Evolutionary conservation across 176 grass and related monocot genomes (phyloP).

Genomic region (Bothriochloa decipiens): DNA sequence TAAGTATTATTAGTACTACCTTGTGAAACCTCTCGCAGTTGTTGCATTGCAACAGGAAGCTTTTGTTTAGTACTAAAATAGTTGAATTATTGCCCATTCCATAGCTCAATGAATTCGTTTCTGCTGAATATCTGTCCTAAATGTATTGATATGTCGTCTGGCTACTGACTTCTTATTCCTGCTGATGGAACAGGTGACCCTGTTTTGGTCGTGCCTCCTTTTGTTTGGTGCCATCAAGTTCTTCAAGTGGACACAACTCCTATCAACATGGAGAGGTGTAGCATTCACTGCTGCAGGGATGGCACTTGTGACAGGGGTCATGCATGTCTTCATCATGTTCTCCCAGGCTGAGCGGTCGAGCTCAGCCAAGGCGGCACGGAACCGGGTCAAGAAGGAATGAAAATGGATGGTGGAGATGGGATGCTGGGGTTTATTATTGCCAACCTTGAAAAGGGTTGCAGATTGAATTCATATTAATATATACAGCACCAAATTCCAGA

Average conservation of each 20-base stretch:
- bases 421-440: not conserved
- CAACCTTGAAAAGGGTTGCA: not conserved
- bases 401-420: not conserved
- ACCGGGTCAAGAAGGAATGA: conserved; percentile 63
- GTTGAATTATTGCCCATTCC: not conserved
- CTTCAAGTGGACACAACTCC: conserved; percentile 66
- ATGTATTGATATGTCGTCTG: not conserved
- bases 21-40: conserved; percentile 1
- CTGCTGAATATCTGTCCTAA: not conserved
- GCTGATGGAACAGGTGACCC: conserved; percentile 54
- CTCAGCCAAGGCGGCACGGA: conserved; percentile 59
- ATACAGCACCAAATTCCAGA: not conserved
- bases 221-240: conserved; percentile 62
- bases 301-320: conserved; percentile 54
- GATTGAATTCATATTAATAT: not conserved
- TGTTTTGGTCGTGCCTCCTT: conserved; percentile 70
- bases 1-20: not conserved
- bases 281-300: conserved; percentile 48
- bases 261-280: conserved; percentile 71
- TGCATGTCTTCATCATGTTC: conserved; percentile 73
- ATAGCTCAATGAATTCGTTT: not conserved
- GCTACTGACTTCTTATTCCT: conserved; percentile 9
- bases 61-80: not conserved
- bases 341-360: conserved; percentile 68
- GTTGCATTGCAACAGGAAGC: not conserved